Evolutionary conservation across 257 asterid species (phyloP).

Genomic region (Solanum infundibuliforme): DNA sequence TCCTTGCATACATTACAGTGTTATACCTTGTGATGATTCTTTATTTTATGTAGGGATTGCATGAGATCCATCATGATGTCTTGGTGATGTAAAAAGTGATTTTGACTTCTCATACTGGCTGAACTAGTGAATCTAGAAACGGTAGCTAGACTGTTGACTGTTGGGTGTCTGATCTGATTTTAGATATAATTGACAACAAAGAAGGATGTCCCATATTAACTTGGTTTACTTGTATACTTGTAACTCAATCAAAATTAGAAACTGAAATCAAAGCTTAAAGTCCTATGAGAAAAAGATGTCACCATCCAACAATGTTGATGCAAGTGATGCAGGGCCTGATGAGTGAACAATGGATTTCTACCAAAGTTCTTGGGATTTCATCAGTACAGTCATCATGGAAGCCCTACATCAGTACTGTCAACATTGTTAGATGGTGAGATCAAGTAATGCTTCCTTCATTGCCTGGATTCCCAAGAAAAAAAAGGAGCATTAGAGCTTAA

Average conservation of each 20-base stretch:
- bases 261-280: neutral
- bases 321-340: neutral
- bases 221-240: neutral
- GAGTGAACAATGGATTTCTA: neutral
- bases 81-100: neutral
- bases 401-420: neutral
- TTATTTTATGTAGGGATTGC: neutral
- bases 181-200: neutral
- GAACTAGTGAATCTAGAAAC: neutral
- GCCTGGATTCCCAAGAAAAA: neutral
- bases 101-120: neutral
- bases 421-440: neutral
- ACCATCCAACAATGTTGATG: neutral
- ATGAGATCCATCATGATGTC: neutral
- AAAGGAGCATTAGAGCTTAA: neutral
- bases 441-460: neutral
- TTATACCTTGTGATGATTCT: neutral
- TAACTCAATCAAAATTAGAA: neutral
- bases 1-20: neutral
- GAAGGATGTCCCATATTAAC: neutral
- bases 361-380: neutral
- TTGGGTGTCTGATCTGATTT: neutral
- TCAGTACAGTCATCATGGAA: neutral
- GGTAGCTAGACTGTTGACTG: neutral
- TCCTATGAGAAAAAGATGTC: neutral